These are phyloP conservation scores for Escallonia rubra DNA, from an alignment of 129 eudicot genomes.

Conservation along the genomic window DNA sequence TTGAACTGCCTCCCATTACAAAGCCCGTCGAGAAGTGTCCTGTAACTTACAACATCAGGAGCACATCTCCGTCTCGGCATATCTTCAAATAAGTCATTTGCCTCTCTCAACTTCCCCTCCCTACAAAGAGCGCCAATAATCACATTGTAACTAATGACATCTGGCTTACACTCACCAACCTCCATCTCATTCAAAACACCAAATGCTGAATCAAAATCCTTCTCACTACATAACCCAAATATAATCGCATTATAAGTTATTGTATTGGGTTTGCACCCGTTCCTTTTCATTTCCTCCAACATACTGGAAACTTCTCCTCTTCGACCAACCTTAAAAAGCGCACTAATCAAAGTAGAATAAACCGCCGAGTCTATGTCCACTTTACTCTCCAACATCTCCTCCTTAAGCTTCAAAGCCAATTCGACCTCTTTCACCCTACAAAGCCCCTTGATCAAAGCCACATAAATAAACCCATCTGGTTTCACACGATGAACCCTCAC, in stretches of 20 bases:
- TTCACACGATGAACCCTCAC: constrained; percentile 24
- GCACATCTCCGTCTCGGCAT: constrained; percentile 44
- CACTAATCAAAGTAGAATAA: constrained; percentile 43
- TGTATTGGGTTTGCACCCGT: constrained; percentile 29
- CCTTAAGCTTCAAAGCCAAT: constrained; percentile 29
- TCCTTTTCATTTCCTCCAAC: constrained; percentile 38
- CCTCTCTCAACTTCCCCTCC: constrained; percentile 30
- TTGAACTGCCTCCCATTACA: constrained; percentile 25
- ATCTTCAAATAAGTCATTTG: constrained; percentile 42
- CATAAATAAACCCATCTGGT: constrained; percentile 26
- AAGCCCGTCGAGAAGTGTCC: constrained; percentile 38
- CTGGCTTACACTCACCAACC: constrained; percentile 36
- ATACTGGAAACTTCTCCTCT: constrained; percentile 28
- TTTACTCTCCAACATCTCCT: constrained; percentile 36
- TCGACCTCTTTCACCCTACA: constrained; percentile 26
- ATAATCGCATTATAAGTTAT: constrained; percentile 40
- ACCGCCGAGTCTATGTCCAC: constrained; percentile 25
- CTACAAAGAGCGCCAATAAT: constrained; percentile 38
- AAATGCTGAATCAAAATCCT: constrained; percentile 35
- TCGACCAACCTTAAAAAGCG: constrained; percentile 27
- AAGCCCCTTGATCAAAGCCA: constrained; percentile 43
- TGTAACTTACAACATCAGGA: constrained; percentile 41
- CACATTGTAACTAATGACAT: constrained; percentile 39
- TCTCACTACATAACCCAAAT: constrained; percentile 32
- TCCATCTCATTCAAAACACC: constrained; percentile 36